A percentile compares a stretch with the other conserved stretches of the same genome.
phyloP scores from a whole-genome alignment of 1,284 basidiomycete genomes.

The Exobasidium cylindrosporum region DNA sequence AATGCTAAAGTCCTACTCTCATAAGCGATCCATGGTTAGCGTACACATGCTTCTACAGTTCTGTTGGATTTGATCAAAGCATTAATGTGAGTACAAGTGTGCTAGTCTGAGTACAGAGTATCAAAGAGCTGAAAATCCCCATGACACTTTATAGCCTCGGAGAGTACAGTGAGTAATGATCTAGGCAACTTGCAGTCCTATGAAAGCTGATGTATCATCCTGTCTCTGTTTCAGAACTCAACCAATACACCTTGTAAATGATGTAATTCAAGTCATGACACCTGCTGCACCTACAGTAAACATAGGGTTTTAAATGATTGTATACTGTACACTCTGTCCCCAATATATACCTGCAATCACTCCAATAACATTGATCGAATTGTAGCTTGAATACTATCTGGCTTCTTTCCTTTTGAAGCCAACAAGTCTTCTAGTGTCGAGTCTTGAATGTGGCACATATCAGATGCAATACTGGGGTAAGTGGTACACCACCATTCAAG shows the following conservation, averaged over 20 bases:
- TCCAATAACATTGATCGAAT: too few species aligned
- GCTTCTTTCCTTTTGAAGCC: background rate
- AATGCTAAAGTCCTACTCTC: too few species aligned
- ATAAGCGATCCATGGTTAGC: slow-evolving; percentile 7
- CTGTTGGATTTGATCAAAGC: background rate
- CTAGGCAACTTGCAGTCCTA: too few species aligned
- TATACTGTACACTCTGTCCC: too few species aligned
- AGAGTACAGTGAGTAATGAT: too few species aligned
- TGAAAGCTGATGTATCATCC: background rate
- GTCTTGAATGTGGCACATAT: slow-evolving; percentile 1
- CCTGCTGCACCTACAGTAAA: slow-evolving; percentile 1
- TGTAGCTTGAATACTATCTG: background rate
- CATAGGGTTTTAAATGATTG: too few species aligned
- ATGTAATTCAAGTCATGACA: slow-evolving; percentile 2
- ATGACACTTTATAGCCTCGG: too few species aligned
- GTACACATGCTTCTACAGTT: slow-evolving; percentile 2
- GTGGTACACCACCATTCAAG: slow-evolving; percentile 7
- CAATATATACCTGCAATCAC: too few species aligned
- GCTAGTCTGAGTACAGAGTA: too few species aligned
- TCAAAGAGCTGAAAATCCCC: too few species aligned
- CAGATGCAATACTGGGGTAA: background rate
- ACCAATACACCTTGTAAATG: background rate
- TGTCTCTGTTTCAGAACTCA: background rate
- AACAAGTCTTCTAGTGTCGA: background rate
- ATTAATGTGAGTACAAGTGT: too few species aligned